Conservation (phyloP, 352 stramenopile genomes). For the Phytopythium helicoides region DNA sequence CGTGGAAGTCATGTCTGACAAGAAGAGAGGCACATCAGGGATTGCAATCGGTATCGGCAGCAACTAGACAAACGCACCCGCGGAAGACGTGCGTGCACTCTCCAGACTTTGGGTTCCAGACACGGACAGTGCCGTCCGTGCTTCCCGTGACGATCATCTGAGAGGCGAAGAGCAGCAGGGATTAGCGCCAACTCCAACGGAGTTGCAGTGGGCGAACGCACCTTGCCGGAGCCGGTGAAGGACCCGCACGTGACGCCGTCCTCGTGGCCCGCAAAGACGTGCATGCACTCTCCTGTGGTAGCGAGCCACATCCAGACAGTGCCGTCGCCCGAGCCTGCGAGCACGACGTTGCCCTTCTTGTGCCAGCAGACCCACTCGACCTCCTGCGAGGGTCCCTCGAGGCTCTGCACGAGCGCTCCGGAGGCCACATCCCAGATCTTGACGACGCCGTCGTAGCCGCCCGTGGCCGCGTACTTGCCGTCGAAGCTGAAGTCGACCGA, state of each 20-base stretch:
- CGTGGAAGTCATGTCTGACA: slow-evolving; percentile 76
- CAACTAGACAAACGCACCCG: slow-evolving; percentile 42
- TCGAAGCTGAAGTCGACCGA: slow-evolving; percentile 86
- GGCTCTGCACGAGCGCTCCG: slow-evolving; percentile 71
- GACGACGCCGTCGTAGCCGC: slow-evolving; percentile 82
- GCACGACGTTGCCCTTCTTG: slow-evolving; percentile 88
- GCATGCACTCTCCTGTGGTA: slow-evolving; percentile 95
- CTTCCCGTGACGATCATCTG: slow-evolving; percentile 93
- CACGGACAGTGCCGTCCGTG: slow-evolving; percentile 91
- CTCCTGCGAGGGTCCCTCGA: slow-evolving; percentile 88
- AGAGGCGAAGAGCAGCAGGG: no score
- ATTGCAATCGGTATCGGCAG: no score
- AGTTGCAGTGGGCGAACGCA: slow-evolving; percentile 14
- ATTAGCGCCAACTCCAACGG: no score
- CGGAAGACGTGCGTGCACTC: slow-evolving; percentile 91
- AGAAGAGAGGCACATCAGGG: background rate
- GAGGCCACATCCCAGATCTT: slow-evolving; percentile 89
- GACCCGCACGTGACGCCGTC: slow-evolving; percentile 91
- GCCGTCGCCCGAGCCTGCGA: slow-evolving; percentile 85
- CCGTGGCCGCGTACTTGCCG: slow-evolving; percentile 84
- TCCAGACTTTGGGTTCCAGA: slow-evolving; percentile 96
- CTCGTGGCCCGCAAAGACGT: slow-evolving; percentile 98
- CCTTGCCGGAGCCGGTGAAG: slow-evolving; percentile 95
- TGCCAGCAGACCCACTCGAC: slow-evolving; percentile 92
- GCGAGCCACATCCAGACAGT: slow-evolving; percentile 94